Conservation (phyloP, 306 rosid species). For the Pyrus bretschneideri region DNA sequence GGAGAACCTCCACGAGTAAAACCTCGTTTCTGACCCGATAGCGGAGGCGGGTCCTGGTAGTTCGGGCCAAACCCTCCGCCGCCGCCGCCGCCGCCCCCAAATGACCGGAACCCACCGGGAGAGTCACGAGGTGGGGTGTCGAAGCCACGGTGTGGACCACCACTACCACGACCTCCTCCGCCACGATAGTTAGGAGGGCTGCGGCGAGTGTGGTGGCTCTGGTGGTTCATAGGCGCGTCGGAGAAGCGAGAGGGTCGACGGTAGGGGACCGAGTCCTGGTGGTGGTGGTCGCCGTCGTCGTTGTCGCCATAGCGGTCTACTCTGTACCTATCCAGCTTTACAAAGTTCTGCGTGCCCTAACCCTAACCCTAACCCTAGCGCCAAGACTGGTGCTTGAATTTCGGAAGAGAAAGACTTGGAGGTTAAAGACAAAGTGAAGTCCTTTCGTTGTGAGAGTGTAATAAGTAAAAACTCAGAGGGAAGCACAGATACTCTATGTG, state of each 20-base stretch:
- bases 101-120: constrained; percentile 48
- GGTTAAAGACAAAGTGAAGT: not conserved
- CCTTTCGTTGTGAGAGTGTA: not conserved
- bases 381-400: not conserved
- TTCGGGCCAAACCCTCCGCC: constrained; percentile 46
- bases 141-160: constrained; percentile 33
- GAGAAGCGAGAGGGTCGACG: constrained; percentile 69
- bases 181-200: constrained; percentile 44
- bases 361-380: constrained; percentile 26
- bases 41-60: constrained; percentile 33
- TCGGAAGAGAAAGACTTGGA: not conserved
- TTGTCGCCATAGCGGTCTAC: constrained; percentile 63
- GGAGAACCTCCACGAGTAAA: constrained; percentile 65
- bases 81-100: constrained; percentile 8
- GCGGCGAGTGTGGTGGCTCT: constrained; percentile 24
- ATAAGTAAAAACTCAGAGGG: not conserved
- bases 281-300: constrained; percentile 5
- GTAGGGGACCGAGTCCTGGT: constrained; percentile 21
- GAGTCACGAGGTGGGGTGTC: constrained; percentile 59
- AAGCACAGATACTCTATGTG: not conserved
- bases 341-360: constrained; percentile 34
- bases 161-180: constrained; percentile 1
- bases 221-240: constrained; percentile 48
- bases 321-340: constrained; percentile 91
- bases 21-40: constrained; percentile 79